These are phyloP conservation scores for Skeletonema costatum DNA, from an alignment of 108 stramenopile species.

Conservation along the genomic window DNA sequence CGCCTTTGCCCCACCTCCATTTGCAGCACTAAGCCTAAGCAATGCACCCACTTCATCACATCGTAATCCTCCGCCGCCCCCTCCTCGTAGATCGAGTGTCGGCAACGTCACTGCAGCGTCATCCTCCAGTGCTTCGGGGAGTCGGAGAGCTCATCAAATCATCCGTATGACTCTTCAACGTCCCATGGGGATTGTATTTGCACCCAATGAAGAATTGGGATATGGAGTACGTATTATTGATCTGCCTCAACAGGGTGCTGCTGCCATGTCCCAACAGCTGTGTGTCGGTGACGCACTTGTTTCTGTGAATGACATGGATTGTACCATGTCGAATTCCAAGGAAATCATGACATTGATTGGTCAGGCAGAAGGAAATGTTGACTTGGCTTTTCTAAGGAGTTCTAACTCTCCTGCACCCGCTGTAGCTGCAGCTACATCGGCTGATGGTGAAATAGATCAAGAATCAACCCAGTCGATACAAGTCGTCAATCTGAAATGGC, in stretches of 20 bases:
- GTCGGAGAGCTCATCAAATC: background rate
- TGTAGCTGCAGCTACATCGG: background rate
- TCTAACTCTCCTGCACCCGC: background rate
- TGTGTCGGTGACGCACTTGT: background rate
- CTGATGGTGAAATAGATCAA: background rate
- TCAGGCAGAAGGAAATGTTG: background rate
- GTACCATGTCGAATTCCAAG: background rate
- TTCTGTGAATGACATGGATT: background rate
- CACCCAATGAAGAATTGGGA: background rate
- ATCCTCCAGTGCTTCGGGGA: background rate
- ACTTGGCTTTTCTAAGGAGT: background rate
- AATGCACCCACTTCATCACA: background rate
- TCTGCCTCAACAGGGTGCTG: background rate
- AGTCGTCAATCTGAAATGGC: background rate
- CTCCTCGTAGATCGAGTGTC: background rate
- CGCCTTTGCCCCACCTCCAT: background rate
- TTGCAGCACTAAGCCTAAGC: background rate
- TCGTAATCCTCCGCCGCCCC: background rate
- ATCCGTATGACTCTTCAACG: background rate
- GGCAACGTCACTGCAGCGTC: background rate
- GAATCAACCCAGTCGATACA: background rate
- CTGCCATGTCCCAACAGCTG: background rate
- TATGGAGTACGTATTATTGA: background rate
- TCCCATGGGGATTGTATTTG: slow-evolving; percentile 1
- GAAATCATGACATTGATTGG: background rate